Base-by-base conservation (phyloP, 257 asterid genomes). In the Gentiana dahurica region DNA sequence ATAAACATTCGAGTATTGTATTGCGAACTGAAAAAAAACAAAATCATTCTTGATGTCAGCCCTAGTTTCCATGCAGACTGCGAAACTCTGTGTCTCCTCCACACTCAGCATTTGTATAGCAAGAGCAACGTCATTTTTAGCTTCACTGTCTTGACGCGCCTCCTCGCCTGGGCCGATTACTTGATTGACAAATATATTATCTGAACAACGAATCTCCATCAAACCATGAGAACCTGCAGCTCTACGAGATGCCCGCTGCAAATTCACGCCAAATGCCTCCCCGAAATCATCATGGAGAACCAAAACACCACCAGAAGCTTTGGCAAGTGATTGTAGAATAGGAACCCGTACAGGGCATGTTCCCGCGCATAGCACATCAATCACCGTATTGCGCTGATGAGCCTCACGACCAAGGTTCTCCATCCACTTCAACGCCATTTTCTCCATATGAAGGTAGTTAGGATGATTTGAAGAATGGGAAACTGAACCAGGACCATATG, bases 131-230 rank as follows among this genome's bases (percentile, higher is more conserved):
- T 84, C 93, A 54, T 64, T 82, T 77, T 82, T 84, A 54, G 81
- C 65, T 70, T 82, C 95, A 76, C 56, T 84, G 62, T 90, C 97
- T 32, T 59, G 38, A 2, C 82, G 90, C 9, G 94, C 88, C 85
- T 82, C 95, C 79, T 90, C 93, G 34, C 96, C 97, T 11, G 96
- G 97, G 60, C 97, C 97, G 58, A 90, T 71, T 12, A 90, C 97
- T 72, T 90, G 96, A 74, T 74, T 82, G 32, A 90, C 87, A 59
- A 73, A 79, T 51, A 90, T 77, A 72, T 82, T 76, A 75, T 90
- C 96, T 2, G 97, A 90, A 71, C 97, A 90, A 43, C 95, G 82
- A 36, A 90, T 78, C 77, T 87, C 96, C 72, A 90, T 61, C 65
- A 84, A 77, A 68, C 97, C 97, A 68, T 82, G 84, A 52, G 94